phyloP scores from a whole-genome alignment of 352 stramenopile species.

The Elongisporangium prolatum region DNA sequence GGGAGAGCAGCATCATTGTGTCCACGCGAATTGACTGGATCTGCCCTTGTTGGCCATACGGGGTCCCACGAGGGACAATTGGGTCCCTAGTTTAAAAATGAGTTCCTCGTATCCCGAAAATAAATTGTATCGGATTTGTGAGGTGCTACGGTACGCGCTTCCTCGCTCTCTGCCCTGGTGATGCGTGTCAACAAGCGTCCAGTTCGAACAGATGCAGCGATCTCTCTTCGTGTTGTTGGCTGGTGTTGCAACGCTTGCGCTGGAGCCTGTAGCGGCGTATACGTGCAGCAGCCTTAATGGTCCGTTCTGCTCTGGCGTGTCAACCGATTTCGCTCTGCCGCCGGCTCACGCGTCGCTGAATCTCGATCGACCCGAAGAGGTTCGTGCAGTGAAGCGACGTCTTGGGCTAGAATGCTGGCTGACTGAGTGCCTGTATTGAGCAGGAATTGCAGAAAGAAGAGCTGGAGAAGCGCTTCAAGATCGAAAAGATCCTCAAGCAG shows the following conservation, averaged over 20 bases:
- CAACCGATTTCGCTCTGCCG: slow-evolving; percentile 20
- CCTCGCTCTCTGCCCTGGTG: neutral
- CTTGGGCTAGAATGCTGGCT: neutral
- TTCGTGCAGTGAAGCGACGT: slow-evolving; percentile 8
- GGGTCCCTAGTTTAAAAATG: neutral
- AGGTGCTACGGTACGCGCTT: neutral
- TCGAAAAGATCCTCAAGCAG: slow-evolving; percentile 61
- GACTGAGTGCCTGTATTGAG: neutral
- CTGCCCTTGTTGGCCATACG: neutral
- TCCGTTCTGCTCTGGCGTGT: slow-evolving; percentile 39
- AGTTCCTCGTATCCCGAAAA: neutral
- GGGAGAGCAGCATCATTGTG: slow-evolving; percentile 22
- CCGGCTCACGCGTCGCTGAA: slow-evolving; percentile 34
- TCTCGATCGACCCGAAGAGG: slow-evolving; percentile 39
- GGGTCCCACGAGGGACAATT: neutral
- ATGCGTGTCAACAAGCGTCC: neutral
- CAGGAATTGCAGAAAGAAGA: slow-evolving; percentile 23
- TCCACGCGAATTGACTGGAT: slow-evolving; percentile 3
- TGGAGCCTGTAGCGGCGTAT: neutral
- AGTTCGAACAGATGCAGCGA: slow-evolving; percentile 4
- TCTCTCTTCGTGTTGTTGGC: neutral
- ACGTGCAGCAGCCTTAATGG: slow-evolving; percentile 69
- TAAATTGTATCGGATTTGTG: neutral
- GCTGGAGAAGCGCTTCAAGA: slow-evolving; percentile 34
- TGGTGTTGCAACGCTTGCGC: slow-evolving; percentile 3